These are phyloP conservation scores for Kockovaella imperatae DNA, from an alignment of 768 basidiomycete species.

Conservation along the genomic window DNA sequence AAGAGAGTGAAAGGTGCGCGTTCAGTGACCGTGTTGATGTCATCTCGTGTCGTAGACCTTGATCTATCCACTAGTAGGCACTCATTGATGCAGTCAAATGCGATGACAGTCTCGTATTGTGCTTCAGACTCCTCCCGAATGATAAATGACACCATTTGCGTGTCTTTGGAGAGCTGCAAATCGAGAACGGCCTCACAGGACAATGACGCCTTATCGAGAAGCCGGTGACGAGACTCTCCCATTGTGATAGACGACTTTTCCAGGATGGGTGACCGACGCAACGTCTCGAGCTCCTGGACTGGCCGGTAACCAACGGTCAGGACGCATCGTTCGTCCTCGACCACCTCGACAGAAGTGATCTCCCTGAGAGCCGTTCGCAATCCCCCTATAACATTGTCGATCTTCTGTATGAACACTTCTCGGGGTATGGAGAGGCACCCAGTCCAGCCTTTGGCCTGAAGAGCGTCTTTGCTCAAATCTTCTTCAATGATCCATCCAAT, in stretches of 20 bases:
- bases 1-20: neutral
- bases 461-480: constrained; percentile 6
- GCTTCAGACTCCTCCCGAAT: neutral
- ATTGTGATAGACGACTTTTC: no score
- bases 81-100: neutral
- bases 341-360: neutral
- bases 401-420: constrained; percentile 5
- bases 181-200: neutral
- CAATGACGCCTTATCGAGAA: neutral
- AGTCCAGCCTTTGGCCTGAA: constrained; percentile 11
- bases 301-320: constrained; percentile 1
- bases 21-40: neutral
- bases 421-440: constrained; percentile 13
- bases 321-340: neutral
- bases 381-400: neutral
- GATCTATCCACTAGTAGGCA: neutral
- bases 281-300: neutral
- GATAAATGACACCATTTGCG: neutral
- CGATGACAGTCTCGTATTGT: neutral
- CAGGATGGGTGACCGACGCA: neutral
- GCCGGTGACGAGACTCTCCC: neutral
- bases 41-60: neutral
- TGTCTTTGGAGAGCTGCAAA: neutral
- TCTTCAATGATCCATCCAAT: constrained; percentile 15
- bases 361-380: neutral